These are phyloP conservation scores for Exidia glandulosa DNA, from an alignment of 768 basidiomycete species.

Conservation along the genomic window DNA sequence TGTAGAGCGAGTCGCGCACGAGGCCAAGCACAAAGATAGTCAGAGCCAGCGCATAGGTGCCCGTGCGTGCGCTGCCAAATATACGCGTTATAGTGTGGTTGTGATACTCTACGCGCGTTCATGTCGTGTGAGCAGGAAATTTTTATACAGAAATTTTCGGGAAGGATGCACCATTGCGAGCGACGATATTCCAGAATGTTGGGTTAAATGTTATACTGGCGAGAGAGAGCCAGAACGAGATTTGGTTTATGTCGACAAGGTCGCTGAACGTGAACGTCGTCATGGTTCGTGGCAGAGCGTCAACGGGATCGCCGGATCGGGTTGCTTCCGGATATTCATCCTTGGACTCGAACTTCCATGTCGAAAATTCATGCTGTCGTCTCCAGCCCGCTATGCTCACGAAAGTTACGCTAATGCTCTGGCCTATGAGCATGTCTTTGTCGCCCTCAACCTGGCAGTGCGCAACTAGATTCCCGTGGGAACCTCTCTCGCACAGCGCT, in stretches of 20 bases:
- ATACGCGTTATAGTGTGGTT: conserved; percentile 82
- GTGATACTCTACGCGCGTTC: conserved; percentile 43
- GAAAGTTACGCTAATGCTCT: too few species aligned
- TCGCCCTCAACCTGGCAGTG: too few species aligned
- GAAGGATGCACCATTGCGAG: conserved; percentile 66
- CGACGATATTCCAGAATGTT: conserved; percentile 90
- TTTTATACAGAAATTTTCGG: not conserved
- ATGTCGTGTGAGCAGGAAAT: not conserved
- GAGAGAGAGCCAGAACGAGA: conserved; percentile 56
- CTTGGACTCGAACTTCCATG: too few species aligned
- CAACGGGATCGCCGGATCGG: too few species aligned
- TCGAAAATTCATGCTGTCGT: too few species aligned
- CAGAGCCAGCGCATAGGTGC: conserved; percentile 80
- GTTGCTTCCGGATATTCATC: too few species aligned
- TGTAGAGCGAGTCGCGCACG: conserved; percentile 79
- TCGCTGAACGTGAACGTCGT: conserved; percentile 46
- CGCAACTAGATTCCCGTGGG: too few species aligned
- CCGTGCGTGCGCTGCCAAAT: conserved; percentile 60
- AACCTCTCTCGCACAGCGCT: too few species aligned
- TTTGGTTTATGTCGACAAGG: conserved; percentile 48
- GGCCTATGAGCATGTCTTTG: too few species aligned
- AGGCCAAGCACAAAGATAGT: conserved; percentile 81
- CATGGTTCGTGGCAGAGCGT: conserved; percentile 28
- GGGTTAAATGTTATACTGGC: conserved; percentile 81
- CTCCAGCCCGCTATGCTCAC: too few species aligned